phyloP scores from a whole-genome alignment of 768 basidiomycete genomes.

The Lentinula edodes region DNA sequence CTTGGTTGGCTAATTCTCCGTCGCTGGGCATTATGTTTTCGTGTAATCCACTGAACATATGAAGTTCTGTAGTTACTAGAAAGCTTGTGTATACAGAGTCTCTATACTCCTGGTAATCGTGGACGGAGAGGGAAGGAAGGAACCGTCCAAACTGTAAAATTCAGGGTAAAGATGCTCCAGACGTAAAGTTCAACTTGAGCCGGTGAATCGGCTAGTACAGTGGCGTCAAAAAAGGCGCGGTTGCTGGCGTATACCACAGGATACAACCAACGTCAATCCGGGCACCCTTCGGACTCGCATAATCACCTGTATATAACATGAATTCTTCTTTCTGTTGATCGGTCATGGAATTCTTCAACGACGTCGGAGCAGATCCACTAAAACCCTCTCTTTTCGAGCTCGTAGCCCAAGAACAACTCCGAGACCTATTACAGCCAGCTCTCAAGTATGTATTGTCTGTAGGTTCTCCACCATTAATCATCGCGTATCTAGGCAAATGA shows the following conservation, averaged over 20 bases:
- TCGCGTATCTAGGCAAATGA: neutral
- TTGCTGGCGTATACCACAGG: neutral
- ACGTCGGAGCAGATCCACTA: slow-evolving; percentile 63
- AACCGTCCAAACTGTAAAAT: neutral
- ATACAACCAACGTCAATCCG: neutral
- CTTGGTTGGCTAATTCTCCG: slow-evolving; percentile 66
- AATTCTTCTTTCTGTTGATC: neutral
- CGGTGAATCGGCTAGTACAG: neutral
- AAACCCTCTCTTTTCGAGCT: slow-evolving; percentile 89
- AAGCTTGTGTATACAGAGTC: neutral
- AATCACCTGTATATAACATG: neutral
- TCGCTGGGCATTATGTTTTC: slow-evolving; percentile 62
- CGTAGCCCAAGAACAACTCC: slow-evolving; percentile 88
- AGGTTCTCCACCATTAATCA: slow-evolving; percentile 21
- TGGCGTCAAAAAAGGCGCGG: neutral
- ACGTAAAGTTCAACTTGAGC: neutral
- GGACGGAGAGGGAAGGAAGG: neutral
- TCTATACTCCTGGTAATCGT: too few relatives aligned
- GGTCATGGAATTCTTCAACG: slow-evolving; percentile 79
- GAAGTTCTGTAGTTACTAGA: neutral
- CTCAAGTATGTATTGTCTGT: slow-evolving; percentile 92
- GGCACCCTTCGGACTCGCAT: neutral
- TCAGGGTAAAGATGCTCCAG: neutral
- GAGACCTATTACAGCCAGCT: slow-evolving; percentile 89
- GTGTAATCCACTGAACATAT: slow-evolving; percentile 57